Base-by-base conservation (phyloP, 805 yeast species). In the Candida chilensis region DNA sequence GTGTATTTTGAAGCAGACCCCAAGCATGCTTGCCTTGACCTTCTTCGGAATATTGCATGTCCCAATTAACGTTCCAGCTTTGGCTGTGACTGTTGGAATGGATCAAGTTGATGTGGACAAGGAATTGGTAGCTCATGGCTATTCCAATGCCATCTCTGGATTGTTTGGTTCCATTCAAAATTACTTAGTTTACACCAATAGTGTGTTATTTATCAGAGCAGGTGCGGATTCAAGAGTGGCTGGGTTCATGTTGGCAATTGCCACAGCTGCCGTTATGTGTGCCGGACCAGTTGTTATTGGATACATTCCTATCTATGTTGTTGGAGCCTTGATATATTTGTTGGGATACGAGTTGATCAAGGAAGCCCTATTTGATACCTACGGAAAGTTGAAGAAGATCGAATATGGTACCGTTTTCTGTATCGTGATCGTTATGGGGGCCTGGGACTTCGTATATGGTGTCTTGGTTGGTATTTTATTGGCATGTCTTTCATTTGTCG, bases 41-140 rank as follows among this genome's bases (percentile, higher is more conserved):
- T 92, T 92, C 49, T 92, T 92, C 47, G 98, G 98, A 9, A 81
- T 92, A 24, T 59, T 92, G 32, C 98, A 92, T 45, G 98, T 92
- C 8, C 98, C 98, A 4, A 92, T 92, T 36, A 92, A 92, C 50
- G 96, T 92, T 10, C 98, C 98, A 1, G 97, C 98, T 0, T 64
- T 92, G 28, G 96, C 97, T 0, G 92, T 88, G 12, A 81, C 95
- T 5, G 71, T 85, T 1, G 84, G 85, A 3, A 79, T 83, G 70
- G 92, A 83, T 52, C 78, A 78, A 33, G 74, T 83, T 40, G 94
- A 88, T 49, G 95, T 92, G 24, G 95, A 92, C 52, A 68, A 88
- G 35, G 98, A 92, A 55, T 67, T 92, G 34, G 79, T 90, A 19
- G 96, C 96, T 1, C 98, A 92, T 55, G 98, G 98, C 3, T 69